Conservation (phyloP, 495 filamentous ascomycete genomes). For the Aspergillus haitiensis region DNA sequence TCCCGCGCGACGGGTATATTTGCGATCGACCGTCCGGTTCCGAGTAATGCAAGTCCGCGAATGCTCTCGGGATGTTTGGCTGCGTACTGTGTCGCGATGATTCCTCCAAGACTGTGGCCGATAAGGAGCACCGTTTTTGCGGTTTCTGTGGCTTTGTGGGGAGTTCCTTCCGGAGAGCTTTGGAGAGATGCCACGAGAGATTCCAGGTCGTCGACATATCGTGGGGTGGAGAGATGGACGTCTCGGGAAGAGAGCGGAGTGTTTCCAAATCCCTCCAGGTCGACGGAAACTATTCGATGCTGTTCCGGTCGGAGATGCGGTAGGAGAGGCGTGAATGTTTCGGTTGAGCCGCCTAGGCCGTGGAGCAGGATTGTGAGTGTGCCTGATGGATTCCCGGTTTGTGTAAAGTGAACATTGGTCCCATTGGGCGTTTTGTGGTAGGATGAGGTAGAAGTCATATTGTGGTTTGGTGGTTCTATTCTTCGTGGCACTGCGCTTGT, state of each 20-base stretch:
- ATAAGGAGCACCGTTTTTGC: not conserved
- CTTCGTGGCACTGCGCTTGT: not conserved
- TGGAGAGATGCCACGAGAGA: slow-evolving; percentile 16
- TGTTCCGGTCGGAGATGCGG: slow-evolving; percentile 3
- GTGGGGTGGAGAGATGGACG: slow-evolving; percentile 5
- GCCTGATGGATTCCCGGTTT: slow-evolving; percentile 7
- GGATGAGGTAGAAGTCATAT: not conserved
- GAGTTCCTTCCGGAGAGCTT: not conserved
- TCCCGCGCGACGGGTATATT: slow-evolving; percentile 3
- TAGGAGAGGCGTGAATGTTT: slow-evolving; percentile 9
- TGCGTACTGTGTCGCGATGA: slow-evolving; percentile 12
- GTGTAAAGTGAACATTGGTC: slow-evolving; percentile 10
- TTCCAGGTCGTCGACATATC: slow-evolving; percentile 14
- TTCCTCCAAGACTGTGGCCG: slow-evolving; percentile 10
- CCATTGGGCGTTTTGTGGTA: slow-evolving; percentile 7
- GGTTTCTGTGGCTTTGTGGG: not conserved
- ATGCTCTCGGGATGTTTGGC: slow-evolving; percentile 7
- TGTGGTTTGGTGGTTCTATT: not conserved
- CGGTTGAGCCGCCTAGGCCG: slow-evolving; percentile 10
- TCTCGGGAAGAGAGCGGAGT: slow-evolving; percentile 3
- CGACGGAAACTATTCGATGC: slow-evolving; percentile 3
- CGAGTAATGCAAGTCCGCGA: slow-evolving; percentile 8
- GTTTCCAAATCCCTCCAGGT: slow-evolving; percentile 12
- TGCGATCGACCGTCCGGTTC: slow-evolving; percentile 11
- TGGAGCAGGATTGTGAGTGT: slow-evolving; percentile 5